These are phyloP conservation scores for Rhodotorula kratochvilovae DNA, from an alignment of 768 basidiomycete species.

Conservation along the genomic window DNA sequence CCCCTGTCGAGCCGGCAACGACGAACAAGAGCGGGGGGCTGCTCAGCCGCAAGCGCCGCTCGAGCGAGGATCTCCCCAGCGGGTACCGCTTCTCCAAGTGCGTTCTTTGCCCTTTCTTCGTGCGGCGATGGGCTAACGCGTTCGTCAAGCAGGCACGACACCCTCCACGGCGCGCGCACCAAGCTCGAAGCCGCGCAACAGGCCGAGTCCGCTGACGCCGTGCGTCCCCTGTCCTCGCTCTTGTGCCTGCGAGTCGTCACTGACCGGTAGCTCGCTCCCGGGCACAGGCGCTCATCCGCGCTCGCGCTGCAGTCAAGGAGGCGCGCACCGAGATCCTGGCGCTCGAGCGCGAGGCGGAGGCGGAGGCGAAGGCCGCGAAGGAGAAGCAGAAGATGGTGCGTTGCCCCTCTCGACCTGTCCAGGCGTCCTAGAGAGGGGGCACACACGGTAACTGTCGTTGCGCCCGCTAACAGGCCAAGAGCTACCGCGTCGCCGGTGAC, in stretches of 20 bases:
- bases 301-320: slow-evolving; percentile 1
- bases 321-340: slow-evolving; percentile 13
- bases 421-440: background rate
- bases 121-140: background rate
- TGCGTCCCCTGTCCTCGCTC: background rate
- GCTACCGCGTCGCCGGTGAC: background rate
- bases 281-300: slow-evolving; percentile 16
- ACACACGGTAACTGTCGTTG: background rate
- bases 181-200: slow-evolving; percentile 10
- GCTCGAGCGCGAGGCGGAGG: slow-evolving; percentile 22
- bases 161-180: background rate
- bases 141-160: slow-evolving; percentile 1
- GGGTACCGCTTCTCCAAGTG: background rate
- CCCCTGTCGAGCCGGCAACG: background rate
- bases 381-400: slow-evolving; percentile 2
- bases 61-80: background rate
- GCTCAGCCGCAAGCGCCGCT: background rate
- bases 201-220: slow-evolving; percentile 13
- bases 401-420: background rate
- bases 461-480: background rate
- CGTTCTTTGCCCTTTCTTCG: background rate
- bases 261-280: too few relatives aligned
- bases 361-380: slow-evolving; percentile 1
- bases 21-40: background rate
- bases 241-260: too few relatives aligned